Evolutionary conservation across 305 asterid genomes (phyloP), one percentile per base, ranked within the genome.

Genomic region (Rubia balearica): DNA sequence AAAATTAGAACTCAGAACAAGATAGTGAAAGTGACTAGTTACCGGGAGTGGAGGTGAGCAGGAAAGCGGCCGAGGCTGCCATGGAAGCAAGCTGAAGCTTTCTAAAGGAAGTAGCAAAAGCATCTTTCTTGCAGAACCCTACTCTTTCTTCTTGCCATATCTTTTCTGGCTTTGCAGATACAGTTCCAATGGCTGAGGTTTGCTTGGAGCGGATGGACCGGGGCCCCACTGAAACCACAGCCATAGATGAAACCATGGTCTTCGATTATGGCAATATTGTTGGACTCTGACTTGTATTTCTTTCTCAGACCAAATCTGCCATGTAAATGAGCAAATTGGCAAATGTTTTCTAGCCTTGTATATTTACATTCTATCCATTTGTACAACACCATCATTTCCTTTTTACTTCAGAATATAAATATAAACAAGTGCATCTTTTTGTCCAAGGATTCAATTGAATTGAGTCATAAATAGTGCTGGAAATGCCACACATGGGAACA

Each of bases 21-120:
- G 16, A 8, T 61, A 38, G 6, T 7, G 42, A 63, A 69, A 21
- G 36, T 64, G 43, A 6, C 1, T 7, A 24, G 61, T 60, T 74
- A 78, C 82, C 82, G 17, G 82, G 74, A 48, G 64, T 8, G 8
- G 79, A 71, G 70, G 71, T 60, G 60, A 78, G 68, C 51, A 78
- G 33, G 41, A 78, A 3, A n/a, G 73, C 71, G 51, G 78, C 74
- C 4, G 72, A 78, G 24, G 79, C 51, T 45, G 79, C 77, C 68
- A 74, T 16, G 19, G 78, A 73, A 51, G 56, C 61, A 17, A 72
- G 41, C 36, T 62, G 41, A 43, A 59, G 42, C 33, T 69, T 63
- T 64, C 49, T 68, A 57, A 33, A 10, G 51, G 70, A 68, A 68
- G 55, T 21, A 65, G 62, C 38, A 65, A 45, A 8, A 13, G n/a